Evolutionary conservation across 345 rosid genomes (phyloP).

Genomic region (Pistacia atlantica): DNA sequence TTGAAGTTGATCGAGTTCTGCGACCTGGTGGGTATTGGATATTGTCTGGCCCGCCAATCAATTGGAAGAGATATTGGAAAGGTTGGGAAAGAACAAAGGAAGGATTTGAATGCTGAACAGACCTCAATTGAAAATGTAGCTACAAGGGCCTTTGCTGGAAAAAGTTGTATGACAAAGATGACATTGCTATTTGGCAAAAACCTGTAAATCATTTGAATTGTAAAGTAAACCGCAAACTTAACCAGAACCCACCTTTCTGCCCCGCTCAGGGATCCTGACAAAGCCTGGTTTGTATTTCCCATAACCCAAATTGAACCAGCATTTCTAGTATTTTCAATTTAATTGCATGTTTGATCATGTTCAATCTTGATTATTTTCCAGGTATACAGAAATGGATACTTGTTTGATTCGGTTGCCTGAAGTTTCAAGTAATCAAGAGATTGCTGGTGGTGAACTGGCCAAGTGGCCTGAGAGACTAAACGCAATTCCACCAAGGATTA

Average conservation of each 20-base stretch:
- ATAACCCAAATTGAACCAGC: background rate
- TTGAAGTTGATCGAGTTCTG: constrained; percentile 65
- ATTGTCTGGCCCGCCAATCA: constrained; percentile 71
- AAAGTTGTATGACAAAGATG: constrained; percentile 50
- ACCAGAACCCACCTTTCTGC: constrained; percentile 49
- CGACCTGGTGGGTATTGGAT: constrained; percentile 81
- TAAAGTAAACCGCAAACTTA: constrained; percentile 28
- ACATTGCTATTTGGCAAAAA: constrained; percentile 72
- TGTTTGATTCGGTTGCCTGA: constrained; percentile 61
- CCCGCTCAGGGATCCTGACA: constrained; percentile 39
- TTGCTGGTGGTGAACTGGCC: constrained; percentile 51
- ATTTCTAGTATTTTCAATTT: background rate
- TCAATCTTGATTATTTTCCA: constrained; percentile 7
- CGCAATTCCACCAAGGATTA: constrained; percentile 64
- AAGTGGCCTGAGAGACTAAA: constrained; percentile 62
- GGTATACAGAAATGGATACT: constrained; percentile 64
- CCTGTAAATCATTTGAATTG: constrained; percentile 61
- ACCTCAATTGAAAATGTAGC: constrained; percentile 45
- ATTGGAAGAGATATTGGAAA: constrained; percentile 53
- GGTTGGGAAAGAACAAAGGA: constrained; percentile 56
- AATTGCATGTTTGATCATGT: background rate
- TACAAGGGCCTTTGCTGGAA: constrained; percentile 59
- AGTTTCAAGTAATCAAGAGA: constrained; percentile 33
- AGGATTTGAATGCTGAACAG: constrained; percentile 56
- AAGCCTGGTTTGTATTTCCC: constrained; percentile 41